Base-by-base conservation (phyloP, 108 stramenopile species). In the Cafeteria roenbergensis region DNA sequence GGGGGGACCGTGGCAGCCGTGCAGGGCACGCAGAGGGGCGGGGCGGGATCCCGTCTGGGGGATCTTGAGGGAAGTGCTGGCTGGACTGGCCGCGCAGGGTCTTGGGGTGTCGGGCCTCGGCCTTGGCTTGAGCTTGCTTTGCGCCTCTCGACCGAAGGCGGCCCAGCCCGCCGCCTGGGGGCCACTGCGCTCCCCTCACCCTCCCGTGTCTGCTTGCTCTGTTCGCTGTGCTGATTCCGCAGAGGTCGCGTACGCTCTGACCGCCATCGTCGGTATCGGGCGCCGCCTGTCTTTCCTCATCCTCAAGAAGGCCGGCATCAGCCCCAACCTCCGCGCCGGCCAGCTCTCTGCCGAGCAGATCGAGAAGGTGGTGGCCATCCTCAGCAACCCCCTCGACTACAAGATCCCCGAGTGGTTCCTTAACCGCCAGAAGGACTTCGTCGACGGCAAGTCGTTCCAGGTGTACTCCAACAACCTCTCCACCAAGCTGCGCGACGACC, bases 371-470 rank as follows among this genome's bases (percentile, higher is more conserved):
- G 92, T 99, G 55, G 94, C 92, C 63, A 91, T 99, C 73, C 95
- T 99, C 80, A 84, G 86, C 66, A 93, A 92, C 78, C 97, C 97
- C 69, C 87, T 87, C 72, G 91, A 95, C 77, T 99, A 95, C 89
- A 92, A 94, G 82, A 90, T 99, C 73, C 95, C 95, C 51, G 79
- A 92, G 73, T 99, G 97, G 97, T 97, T 99, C 83, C 86, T 99
- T 70, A 99, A 99, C 84, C 87, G 97, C 72, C 97, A 96, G 83
- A 90, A 91, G 84, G 97, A 99, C 83, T 93, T 86, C 84, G 93
- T 91, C 86, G 92, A 90, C 53, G 94, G 94, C 75, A 99, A 95
- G 87, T 90, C 90, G 81, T 82, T 78, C 54, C 97, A 99, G 82
- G 87, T 93, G 66, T 92, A 91, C 73, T 90, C 93, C 54, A 93